Percentiles rank a stretch among this genome's conserved stretches.
These are phyloP conservation scores for Cladophialophora bantiana DNA, from an alignment of 2,329 filamentous ascomycete genomes.

Conservation along the genomic window DNA sequence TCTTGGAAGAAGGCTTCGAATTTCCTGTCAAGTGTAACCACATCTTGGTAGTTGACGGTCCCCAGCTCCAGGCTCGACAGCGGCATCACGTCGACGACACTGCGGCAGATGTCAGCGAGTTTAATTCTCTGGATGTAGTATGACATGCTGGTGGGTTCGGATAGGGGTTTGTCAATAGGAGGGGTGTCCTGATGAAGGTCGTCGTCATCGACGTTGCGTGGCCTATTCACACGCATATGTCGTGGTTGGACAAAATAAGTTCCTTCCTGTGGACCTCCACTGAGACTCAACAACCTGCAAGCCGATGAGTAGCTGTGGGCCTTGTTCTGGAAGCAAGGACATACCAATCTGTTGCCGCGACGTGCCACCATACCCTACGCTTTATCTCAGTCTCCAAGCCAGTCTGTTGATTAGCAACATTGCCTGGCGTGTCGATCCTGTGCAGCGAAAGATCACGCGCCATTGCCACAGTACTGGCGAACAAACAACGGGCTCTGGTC, in stretches of 20 bases:
- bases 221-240: constrained; percentile 52
- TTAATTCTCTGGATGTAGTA: constrained; percentile 55
- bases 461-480: constrained; percentile 23
- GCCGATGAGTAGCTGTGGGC: neutral
- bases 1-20: constrained; percentile 45
- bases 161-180: constrained; percentile 42
- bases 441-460: constrained; percentile 49
- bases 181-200: constrained; percentile 42
- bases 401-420: constrained; percentile 37
- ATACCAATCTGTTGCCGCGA: constrained; percentile 54
- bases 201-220: constrained; percentile 53
- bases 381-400: constrained; percentile 47
- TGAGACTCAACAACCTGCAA: constrained; percentile 48
- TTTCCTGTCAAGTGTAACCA: constrained; percentile 49
- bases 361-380: constrained; percentile 54
- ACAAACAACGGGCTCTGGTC: constrained; percentile 28
- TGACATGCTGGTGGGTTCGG: constrained; percentile 53
- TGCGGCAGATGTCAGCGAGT: constrained; percentile 50
- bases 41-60: constrained; percentile 47
- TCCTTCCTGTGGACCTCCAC: constrained; percentile 54
- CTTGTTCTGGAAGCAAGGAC: constrained; percentile 12
- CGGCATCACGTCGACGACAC: constrained; percentile 49
- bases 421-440: constrained; percentile 43
- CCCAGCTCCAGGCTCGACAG: constrained; percentile 41
- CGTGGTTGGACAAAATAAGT: constrained; percentile 52